Conservation (phyloP, 2,329 filamentous ascomycete genomes). For the Stemphylium vesicarium region DNA sequence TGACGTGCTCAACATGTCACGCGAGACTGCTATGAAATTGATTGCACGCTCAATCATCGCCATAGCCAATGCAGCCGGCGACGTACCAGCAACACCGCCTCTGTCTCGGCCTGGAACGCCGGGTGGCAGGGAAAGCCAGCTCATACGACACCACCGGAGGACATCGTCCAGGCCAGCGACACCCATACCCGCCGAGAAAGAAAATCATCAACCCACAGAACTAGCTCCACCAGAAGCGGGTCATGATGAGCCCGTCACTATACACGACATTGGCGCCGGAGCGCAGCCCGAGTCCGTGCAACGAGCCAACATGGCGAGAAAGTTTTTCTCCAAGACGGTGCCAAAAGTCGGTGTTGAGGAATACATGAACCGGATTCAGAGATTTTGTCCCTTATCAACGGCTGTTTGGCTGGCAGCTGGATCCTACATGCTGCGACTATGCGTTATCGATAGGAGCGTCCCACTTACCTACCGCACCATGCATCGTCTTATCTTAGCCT, state of each 20-base stretch:
- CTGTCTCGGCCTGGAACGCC: constrained; percentile 68
- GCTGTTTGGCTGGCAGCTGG: constrained; percentile 91
- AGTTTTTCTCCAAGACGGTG: constrained; percentile 89
- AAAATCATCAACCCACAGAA: constrained; percentile 47
- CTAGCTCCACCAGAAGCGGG: constrained; percentile 60
- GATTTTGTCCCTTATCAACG: constrained; percentile 91
- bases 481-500: constrained; percentile 84
- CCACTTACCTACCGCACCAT: constrained; percentile 83
- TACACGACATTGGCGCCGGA: constrained; percentile 62
- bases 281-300: constrained; percentile 77
- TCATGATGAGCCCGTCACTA: constrained; percentile 55
- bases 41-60: constrained; percentile 67
- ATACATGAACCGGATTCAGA: constrained; percentile 85
- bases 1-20: constrained; percentile 75
- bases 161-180: constrained; percentile 48
- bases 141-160: constrained; percentile 38
- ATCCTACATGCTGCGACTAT: constrained; percentile 82
- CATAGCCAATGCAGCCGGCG: constrained; percentile 74
- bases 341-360: constrained; percentile 83
- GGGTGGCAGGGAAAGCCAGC: constrained; percentile 36
- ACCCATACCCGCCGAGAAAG: constrained; percentile 49
- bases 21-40: constrained; percentile 77
- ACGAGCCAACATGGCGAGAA: constrained; percentile 83
- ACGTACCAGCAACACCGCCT: constrained; percentile 81
- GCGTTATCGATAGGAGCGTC: constrained; percentile 74